phyloP scores from a whole-genome alignment of 1,284 basidiomycete genomes.

The Cryptococcus deneoformans region DNA sequence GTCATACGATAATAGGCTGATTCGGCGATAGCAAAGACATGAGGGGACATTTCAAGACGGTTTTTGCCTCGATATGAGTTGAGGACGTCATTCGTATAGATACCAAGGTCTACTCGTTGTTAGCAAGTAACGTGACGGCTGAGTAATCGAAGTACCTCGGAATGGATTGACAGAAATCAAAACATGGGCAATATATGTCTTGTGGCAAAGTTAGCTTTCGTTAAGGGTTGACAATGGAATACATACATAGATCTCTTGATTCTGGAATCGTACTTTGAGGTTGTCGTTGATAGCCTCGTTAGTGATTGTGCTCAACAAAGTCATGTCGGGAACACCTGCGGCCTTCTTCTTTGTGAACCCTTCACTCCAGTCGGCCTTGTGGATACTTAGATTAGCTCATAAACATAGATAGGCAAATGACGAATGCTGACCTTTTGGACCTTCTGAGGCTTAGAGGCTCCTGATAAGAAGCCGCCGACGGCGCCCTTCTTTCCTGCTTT shows the following conservation, averaged over 20 bases:
- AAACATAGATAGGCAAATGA: background rate
- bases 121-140: background rate
- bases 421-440: conserved; percentile 17
- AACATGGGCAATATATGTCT: conserved; percentile 96
- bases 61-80: conserved; percentile 95
- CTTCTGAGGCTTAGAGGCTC: conserved; percentile 60
- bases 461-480: conserved; percentile 63
- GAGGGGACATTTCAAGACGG: conserved; percentile 94
- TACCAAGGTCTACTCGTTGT: conserved; percentile 72
- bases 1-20: conserved; percentile 99
- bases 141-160: conserved; percentile 60
- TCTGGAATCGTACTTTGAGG: conserved; percentile 92
- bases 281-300: conserved; percentile 99
- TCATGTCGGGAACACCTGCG: conserved; percentile 99
- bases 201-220: background rate
- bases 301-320: conserved; percentile 91
- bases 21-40: conserved; percentile 98
- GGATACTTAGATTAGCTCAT: background rate
- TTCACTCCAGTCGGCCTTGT: conserved; percentile 94
- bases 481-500: conserved; percentile 83
- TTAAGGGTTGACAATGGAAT: background rate
- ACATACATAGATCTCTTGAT: conserved; percentile 82
- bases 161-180: conserved; percentile 99
- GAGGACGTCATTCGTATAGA: conserved; percentile 88
- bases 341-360: conserved; percentile 98